These are phyloP conservation scores for Pleurotus djamor DNA, from an alignment of 768 basidiomycete genomes.

Conservation along the genomic window DNA sequence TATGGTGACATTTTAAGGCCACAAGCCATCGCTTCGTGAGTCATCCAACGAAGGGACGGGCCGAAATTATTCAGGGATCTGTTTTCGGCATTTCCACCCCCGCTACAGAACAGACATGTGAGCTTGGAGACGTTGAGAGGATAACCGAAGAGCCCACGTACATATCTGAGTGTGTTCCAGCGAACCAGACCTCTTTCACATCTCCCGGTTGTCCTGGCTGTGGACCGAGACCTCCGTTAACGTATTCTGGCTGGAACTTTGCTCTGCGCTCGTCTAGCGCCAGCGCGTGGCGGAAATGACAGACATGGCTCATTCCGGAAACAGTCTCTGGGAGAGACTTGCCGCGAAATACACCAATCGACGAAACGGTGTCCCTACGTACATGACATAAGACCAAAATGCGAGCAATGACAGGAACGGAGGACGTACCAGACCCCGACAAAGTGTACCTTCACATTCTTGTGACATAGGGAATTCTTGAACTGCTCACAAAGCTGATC, in stretches of 20 bases:
- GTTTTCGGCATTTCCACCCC: slow-evolving; percentile 1
- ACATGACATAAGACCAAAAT: background rate
- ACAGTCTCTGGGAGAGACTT: slow-evolving; percentile 26
- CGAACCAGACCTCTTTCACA: slow-evolving; percentile 42
- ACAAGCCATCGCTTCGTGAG: slow-evolving; percentile 1
- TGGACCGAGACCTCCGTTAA: slow-evolving; percentile 17
- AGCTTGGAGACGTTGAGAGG: background rate
- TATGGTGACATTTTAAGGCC: background rate
- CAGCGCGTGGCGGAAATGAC: slow-evolving; percentile 39
- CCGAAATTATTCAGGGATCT: background rate
- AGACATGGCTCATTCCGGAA: slow-evolving; percentile 20
- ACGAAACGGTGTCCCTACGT: slow-evolving; percentile 42
- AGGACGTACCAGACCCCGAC: slow-evolving; percentile 33
- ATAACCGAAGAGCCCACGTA: slow-evolving; percentile 10
- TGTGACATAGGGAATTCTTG: background rate
- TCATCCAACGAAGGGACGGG: slow-evolving; percentile 7
- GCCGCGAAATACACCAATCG: slow-evolving; percentile 29
- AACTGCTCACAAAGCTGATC: slow-evolving; percentile 12
- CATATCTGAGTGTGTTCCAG: slow-evolving; percentile 37
- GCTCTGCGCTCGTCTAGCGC: slow-evolving; percentile 44
- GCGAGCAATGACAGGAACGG: background rate
- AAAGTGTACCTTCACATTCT: slow-evolving; percentile 30
- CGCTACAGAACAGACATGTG: slow-evolving; percentile 2
- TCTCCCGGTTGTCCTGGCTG: slow-evolving; percentile 10
- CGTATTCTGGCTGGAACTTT: slow-evolving; percentile 41